Evolutionary conservation across 768 basidiomycete species (phyloP), one percentile per base, ranked within the genome.

Genomic region (Mycena chlorophos): DNA sequence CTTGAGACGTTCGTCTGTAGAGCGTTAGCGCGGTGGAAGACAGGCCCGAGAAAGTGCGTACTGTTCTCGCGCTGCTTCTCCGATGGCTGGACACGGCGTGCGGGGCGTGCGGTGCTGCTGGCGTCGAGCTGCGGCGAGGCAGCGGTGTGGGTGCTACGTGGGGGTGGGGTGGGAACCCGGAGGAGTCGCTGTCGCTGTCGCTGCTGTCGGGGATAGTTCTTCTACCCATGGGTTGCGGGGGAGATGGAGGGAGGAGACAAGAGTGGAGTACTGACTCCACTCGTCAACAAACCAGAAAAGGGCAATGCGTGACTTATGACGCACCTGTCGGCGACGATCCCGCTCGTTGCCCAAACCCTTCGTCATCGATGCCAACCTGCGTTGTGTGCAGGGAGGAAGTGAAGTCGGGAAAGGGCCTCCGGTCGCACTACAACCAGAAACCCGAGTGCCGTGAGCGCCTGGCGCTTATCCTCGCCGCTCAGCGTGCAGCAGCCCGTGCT

Each of bases 401-500:
- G 27, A 25, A 26, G 26, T 28, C 19, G 3, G 23, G 16, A 3
- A 49, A 34, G n/a, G 54, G 54, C 1, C 48, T 55, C 1, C 39
- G 17, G 17, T 49, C 48, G 2, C 54, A 55, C 49, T 40, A 22
- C 20, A 16, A 46, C 8, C 54, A 55, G 28, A 49, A 23, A 39
- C 37, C 46, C 12, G 22, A 26, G 27, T 55, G 54, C 48, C 54
- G 47, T 13, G 28, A 49, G 16, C 20, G 45, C 25, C 54, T 42
- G 17, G 22, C 25, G 17, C 38, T 42, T 16, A 25, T 26, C 8
- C 27, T 55, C n/a, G 28, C 45, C 13, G 48, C 28, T 17, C 8
- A n/a, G 16, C 47, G 47, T 10, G 34, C 38, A 2, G 37, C 19
- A 12, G 37, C 49, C 5, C 48, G 16, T 1, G 30, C 20, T 5